Evolutionary conservation across 768 basidiomycete species (phyloP), one percentile per base, ranked within the genome.

Genomic region (Calocera viscosa): DNA sequence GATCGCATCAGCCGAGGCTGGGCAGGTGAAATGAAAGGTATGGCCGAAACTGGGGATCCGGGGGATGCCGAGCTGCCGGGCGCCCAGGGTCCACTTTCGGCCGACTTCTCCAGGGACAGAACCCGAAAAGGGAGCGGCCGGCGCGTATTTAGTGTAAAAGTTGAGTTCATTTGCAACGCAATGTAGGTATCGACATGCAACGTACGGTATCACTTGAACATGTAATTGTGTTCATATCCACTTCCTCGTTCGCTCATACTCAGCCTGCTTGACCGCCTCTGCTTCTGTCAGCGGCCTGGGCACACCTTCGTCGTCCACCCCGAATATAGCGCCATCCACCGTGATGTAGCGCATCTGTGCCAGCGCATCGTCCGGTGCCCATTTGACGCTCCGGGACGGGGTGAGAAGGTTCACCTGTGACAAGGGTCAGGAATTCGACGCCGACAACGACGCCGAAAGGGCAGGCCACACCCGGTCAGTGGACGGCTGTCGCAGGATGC

Each of bases 401-500:
- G 53, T 60, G 14, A 30, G 26, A 3, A 60, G 30, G 30, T 14
- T 60, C 30, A 60, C 53, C 53, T 60, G 19, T 2, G 7, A 32
- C 11, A 16, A 30, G 30, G 14, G 26, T 28, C 26, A 60, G 26
- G 30, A n/a, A n/a, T n/a, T n/a, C 30, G 14, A 12, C 26, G 2
- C 24, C 24, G 10, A 16, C 7, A 10, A 26, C 2, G 53, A 28
- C 24, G 30, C 11, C 53, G 30, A 60, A 60, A 10, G 30, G 19
- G 24, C 19, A 7, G 24, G 2, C 7, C 53, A 22, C 30, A 60
- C 53, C 11, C 53, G 53, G 22, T 60, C 53, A 10, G 53, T 60
- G 10, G 53, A 60, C 30, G 53, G 53, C 53, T 60, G 53, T 2
- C 53, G 53, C 30, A 60, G 53, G 53, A 60, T 60, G 24, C 53